Evolutionary conservation across 2,329 filamentous ascomycete genomes (phyloP).

Genomic region (Esteya vermicola): DNA sequence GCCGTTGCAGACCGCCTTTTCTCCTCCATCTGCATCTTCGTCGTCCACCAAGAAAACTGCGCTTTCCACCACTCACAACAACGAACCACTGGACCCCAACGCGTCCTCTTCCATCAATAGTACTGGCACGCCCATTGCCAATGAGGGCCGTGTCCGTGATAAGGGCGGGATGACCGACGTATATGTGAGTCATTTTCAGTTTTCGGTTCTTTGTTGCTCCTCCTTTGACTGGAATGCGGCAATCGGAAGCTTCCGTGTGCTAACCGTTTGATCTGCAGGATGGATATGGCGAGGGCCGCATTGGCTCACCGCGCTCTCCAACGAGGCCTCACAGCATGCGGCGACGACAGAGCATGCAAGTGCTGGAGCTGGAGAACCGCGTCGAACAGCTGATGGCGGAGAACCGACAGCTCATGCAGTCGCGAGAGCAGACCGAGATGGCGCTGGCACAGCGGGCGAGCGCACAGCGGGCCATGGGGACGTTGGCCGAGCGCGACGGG

Average conservation of each 20-base stretch:
- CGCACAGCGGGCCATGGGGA: conserved; percentile 48
- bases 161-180: conserved; percentile 76
- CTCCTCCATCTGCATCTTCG: conserved; percentile 7
- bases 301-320: conserved; percentile 78
- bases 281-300: conserved; percentile 79
- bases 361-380: conserved; percentile 75
- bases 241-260: background rate
- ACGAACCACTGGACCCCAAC: too few relatives aligned
- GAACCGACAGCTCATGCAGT: conserved; percentile 65
- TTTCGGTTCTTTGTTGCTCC: background rate
- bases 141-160: conserved; percentile 73
- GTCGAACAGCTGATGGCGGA: conserved; percentile 77
- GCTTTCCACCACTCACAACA: too few relatives aligned
- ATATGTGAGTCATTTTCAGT: conserved; percentile 55
- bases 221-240: background rate
- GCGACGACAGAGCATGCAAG: conserved; percentile 93
- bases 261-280: conserved; percentile 41
- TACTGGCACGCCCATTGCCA: conserved; percentile 48
- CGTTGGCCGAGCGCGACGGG: conserved; percentile 67
- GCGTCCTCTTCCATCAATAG: too few relatives aligned
- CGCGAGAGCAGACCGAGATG: conserved; percentile 55
- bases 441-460: conserved; percentile 12
- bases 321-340: conserved; percentile 92
- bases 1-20: conserved; percentile 12
- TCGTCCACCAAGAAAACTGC: too few relatives aligned